Conservation (phyloP, 352 stramenopile genomes). For the Pythium insidiosum region DNA sequence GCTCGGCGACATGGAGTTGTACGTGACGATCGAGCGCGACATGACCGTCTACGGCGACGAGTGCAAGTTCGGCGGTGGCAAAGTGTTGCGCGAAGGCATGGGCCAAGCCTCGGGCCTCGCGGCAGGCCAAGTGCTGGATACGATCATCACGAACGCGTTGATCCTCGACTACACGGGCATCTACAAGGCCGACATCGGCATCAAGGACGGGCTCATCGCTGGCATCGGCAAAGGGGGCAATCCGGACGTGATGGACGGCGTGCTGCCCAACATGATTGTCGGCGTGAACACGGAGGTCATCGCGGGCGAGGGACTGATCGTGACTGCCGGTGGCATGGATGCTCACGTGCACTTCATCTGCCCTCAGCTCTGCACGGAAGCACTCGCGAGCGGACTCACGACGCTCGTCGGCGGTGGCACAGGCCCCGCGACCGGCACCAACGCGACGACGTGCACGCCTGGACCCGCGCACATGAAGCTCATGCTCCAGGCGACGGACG, state of each 20-base stretch:
- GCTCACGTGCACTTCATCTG: conserved; percentile 98
- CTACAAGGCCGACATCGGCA: conserved; percentile 94
- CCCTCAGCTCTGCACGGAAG: conserved; percentile 90
- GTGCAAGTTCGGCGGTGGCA: conserved; percentile 96
- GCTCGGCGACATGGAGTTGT: conserved; percentile 91
- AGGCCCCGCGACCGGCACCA: conserved; percentile 89
- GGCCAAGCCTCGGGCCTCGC: conserved; percentile 47
- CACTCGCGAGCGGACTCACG: conserved; percentile 89
- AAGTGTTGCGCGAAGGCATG: conserved; percentile 84
- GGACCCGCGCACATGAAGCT: conserved; percentile 91
- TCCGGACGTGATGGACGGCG: conserved; percentile 93
- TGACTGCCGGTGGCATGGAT: conserved; percentile 94
- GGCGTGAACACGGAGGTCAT: conserved; percentile 94
- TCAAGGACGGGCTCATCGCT: conserved; percentile 91
- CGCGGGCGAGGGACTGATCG: conserved; percentile 93
- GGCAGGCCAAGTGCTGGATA: conserved; percentile 77
- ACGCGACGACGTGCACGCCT: conserved; percentile 96
- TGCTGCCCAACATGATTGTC: conserved; percentile 83
- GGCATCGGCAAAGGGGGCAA: conserved; percentile 97
- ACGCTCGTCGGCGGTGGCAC: conserved; percentile 90
- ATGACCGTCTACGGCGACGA: conserved; percentile 73
- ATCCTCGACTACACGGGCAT: conserved; percentile 94
- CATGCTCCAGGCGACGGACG: conserved; percentile 94
- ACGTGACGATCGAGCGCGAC: conserved; percentile 88
- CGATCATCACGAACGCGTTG: conserved; percentile 96